Evolutionary conservation across 495 filamentous ascomycete genomes (phyloP), one percentile per base, ranked within the genome.

Genomic region (Apiosordaria backusii): DNA sequence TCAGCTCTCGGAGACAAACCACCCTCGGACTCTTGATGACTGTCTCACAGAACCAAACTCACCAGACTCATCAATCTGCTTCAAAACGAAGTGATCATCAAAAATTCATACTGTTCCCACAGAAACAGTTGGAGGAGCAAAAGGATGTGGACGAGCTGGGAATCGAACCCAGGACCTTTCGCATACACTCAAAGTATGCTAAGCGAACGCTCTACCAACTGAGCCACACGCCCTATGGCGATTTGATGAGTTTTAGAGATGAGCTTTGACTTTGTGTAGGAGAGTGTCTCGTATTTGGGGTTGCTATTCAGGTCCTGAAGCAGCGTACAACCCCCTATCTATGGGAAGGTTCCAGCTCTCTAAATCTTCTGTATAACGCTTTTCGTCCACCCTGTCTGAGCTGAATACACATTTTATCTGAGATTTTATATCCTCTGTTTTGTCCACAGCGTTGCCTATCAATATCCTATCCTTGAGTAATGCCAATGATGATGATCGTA

Each of bases 141-240:
- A 18, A 66, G 23, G 16, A 57, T 35, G 23, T 69, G 67, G 67
- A 69, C 67, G 67, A 61, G 67, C 67, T 65, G 63, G 67, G 67
- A 69, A 69, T 69, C 67, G 67, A 69, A 69, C 67, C 67, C 63
- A 65, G 67, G 64, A 69, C 67, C 67, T 69, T 66, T 65, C 67
- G 67, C 67, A 69, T 61, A 60, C 52, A 27, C 5, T 0, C 21
- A 50, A n/a, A 60, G 50, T 27, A 66, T 69, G 67, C 67, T 69
- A 69, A 69, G 67, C 67, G 67, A 65, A 63, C 67, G 67, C 67
- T 69, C 67, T 69, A 69, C 67, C 67, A 69, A 69, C 64, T 69
- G 67, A 69, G 67, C 67, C 64, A 69, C 67, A 69, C 67, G 67
- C 67, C 67, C 67, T 63, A 26, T 27, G 16, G 22, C 25, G 19